Base-by-base conservation (phyloP, 305 asterid genomes). In the Coffea humblotiana region DNA sequence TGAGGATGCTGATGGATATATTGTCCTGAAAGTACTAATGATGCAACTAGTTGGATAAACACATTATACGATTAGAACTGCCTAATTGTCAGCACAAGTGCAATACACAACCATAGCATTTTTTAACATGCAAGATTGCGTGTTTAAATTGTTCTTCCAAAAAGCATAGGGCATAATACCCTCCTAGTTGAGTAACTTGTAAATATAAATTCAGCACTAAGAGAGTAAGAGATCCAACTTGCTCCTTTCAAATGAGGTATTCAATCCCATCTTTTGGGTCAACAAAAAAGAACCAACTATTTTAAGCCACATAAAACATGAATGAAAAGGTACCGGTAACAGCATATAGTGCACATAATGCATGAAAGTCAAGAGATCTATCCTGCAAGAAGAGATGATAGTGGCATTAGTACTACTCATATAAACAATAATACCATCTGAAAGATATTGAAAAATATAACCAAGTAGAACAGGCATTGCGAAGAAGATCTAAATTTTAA, bases 271-370 rank as follows among this genome's bases (percentile, higher is more conserved):
- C 4, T 51, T 52, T 52, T 48, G 52, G 5, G 21, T 19, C 18
- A 52, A 14, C 58, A 3, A 52, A 14, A 52, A 52, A 52, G 58
- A 52, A 52, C 14, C 21, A 52, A 52, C 16, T 52, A 52, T 52
- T 52, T 19, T 51, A 13, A 51, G 3, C 14, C 21, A 52, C 58
- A 52, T 18, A 52, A 52, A 52, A 19, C 14, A 52, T 14, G 58
- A 18, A 52, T 3, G 58, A 52, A 15, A 52, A 52, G 21, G 79
- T 92, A 92, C 97, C 97, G 15, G 96, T 91, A 81, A 91, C 91
- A 83, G 97, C 94, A 86, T 93, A 93, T 37, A 93, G 87, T 47
- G 97, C 97, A 80, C 97, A 93, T 69, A 93, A 85, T 76, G 89
- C 93, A 27, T 78, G 83, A 83, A 93, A 93, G 81, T 93, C 97